Conservation (phyloP, 768 basidiomycete genomes). For the Calocybe cyanea region DNA sequence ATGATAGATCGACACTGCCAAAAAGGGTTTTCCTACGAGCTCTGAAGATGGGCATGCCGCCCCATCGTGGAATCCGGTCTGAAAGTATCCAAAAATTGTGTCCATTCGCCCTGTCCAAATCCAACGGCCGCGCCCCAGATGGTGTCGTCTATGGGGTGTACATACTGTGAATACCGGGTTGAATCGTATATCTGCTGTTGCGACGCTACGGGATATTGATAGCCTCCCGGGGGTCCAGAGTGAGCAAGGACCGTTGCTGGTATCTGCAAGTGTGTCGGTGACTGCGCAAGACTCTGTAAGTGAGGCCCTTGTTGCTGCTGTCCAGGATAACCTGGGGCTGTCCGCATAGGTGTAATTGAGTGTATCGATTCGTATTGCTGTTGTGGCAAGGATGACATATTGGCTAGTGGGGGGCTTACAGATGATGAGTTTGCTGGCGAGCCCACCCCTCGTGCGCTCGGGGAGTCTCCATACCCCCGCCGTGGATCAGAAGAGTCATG, state of each 20-base stretch:
- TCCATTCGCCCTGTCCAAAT: slow-evolving; percentile 77
- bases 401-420: slow-evolving; percentile 50
- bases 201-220: slow-evolving; percentile 18
- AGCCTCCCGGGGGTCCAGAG: slow-evolving; percentile 6
- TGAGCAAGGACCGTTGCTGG: slow-evolving; percentile 19
- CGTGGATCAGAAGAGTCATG: slow-evolving; percentile 61
- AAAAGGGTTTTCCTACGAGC: slow-evolving; percentile 23
- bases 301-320: slow-evolving; percentile 11
- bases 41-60: slow-evolving; percentile 30
- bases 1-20: slow-evolving; percentile 8
- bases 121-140: slow-evolving; percentile 78
- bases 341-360: slow-evolving; percentile 14
- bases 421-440: slow-evolving; percentile 60
- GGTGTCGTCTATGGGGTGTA: slow-evolving; percentile 53
- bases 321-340: slow-evolving; percentile 6
- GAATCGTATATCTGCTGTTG: slow-evolving; percentile 36
- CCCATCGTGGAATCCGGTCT: slow-evolving; percentile 36
- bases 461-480: slow-evolving; percentile 41
- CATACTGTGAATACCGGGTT: slow-evolving; percentile 39
- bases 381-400: slow-evolving; percentile 31
- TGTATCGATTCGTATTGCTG: slow-evolving; percentile 32
- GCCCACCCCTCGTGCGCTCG: slow-evolving; percentile 41
- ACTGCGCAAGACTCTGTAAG: slow-evolving; percentile 13
- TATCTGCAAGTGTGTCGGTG: slow-evolving; percentile 21
- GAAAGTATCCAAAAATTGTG: slow-evolving; percentile 58